A percentile compares a stretch with the other conserved stretches of the same genome.
These are phyloP conservation scores for Aspergillus ruber DNA, from an alignment of 2,329 filamentous ascomycete genomes.

Conservation along the genomic window DNA sequence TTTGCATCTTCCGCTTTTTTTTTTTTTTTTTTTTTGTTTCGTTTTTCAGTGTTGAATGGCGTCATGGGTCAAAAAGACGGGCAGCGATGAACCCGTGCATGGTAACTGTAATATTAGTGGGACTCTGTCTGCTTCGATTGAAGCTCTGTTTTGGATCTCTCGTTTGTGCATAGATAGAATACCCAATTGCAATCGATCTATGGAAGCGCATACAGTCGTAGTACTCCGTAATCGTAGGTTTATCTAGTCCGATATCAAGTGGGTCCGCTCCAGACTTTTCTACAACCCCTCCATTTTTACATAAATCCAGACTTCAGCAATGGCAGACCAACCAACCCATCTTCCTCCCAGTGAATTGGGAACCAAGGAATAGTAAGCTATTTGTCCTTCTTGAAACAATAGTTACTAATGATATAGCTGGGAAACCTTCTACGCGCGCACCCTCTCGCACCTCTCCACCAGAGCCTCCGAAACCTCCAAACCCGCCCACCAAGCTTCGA, in stretches of 20 bases:
- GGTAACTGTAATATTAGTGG: conserved; percentile 32
- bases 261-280: too few species aligned
- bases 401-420: conserved; percentile 52
- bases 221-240: too few species aligned
- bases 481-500: conserved; percentile 5
- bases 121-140: not conserved
- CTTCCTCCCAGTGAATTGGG: conserved; percentile 75
- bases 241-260: too few species aligned
- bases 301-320: not conserved
- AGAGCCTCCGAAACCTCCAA: conserved; percentile 10
- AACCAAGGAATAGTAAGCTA: conserved; percentile 78
- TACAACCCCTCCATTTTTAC: too few species aligned
- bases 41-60: conserved; percentile 8
- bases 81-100: conserved; percentile 13
- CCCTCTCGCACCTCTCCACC: conserved; percentile 32
- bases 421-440: conserved; percentile 48
- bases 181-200: too few species aligned
- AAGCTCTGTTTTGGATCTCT: too few species aligned
- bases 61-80: conserved; percentile 23
- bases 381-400: conserved; percentile 2
- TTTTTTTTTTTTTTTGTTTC: not conserved
- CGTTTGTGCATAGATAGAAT: too few species aligned
- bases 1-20: not conserved
- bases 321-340: conserved; percentile 47
- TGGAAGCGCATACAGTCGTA: too few species aligned